Percentiles rank a stretch among this genome's conserved stretches.
Evolutionary conservation across 2,329 filamentous ascomycete genomes (phyloP).

Genomic region (Epichloe sp.): DNA sequence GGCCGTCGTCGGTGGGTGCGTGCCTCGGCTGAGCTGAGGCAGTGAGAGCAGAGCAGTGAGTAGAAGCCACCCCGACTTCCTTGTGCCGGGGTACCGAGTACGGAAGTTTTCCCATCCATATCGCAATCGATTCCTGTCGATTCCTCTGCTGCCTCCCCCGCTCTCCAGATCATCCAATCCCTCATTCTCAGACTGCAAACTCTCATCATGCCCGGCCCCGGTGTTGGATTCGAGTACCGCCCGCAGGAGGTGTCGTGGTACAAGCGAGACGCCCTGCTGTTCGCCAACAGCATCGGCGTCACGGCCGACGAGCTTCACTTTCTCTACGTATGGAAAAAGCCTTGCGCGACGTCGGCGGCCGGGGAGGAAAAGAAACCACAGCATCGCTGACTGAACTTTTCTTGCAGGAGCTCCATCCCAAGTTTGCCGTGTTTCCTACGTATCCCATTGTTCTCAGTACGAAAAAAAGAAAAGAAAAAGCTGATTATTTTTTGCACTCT

Average conservation of each 20-base stretch:
- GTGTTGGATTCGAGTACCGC: constrained; percentile 70
- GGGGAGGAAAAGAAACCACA: background rate
- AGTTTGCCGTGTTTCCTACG: constrained; percentile 80
- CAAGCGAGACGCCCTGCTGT: constrained; percentile 78
- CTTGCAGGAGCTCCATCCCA: constrained; percentile 66
- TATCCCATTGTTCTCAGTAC: constrained; percentile 69
- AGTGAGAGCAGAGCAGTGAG: background rate
- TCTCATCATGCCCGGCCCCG: constrained; percentile 30
- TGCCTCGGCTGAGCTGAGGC: background rate
- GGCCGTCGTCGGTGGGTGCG: too few relatives aligned
- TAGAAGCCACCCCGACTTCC: too few relatives aligned
- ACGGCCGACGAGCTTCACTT: constrained; percentile 84
- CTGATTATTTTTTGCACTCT: background rate
- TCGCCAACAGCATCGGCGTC: constrained; percentile 78
- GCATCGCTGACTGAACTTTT: background rate
- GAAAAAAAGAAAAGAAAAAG: constrained; percentile 11
- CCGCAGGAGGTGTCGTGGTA: constrained; percentile 66
- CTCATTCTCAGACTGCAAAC: background rate
- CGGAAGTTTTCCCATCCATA: too few relatives aligned
- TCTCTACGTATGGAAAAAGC: constrained; percentile 51
- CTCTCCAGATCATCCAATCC: background rate
- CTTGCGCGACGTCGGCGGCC: background rate
- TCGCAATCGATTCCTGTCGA: too few relatives aligned
- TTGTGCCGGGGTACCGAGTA: too few relatives aligned
- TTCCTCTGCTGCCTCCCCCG: background rate